Percentiles rank a stretch among this genome's conserved stretches.
Evolutionary conservation across 2,329 filamentous ascomycete species (phyloP).

Genomic region (Nannizzia gypsea): DNA sequence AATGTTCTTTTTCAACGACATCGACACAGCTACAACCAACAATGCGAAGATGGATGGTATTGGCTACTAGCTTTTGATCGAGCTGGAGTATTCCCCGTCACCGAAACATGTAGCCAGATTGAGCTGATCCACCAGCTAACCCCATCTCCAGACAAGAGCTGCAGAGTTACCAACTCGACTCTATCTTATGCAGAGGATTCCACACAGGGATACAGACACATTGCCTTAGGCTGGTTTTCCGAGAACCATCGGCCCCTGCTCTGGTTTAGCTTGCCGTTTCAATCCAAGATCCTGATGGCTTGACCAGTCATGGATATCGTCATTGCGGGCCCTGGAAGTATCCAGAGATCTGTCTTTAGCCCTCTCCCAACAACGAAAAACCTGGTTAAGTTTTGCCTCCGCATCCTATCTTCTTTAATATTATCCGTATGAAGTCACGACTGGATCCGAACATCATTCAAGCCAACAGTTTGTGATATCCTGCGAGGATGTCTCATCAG

Average conservation of each 20-base stretch:
- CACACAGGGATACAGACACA: background rate
- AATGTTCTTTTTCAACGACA: background rate
- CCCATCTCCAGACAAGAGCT: background rate
- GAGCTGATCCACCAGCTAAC: background rate
- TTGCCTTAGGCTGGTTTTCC: background rate
- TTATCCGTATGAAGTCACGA: too few relatives aligned
- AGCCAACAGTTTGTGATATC: too few relatives aligned
- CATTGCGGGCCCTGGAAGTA: background rate
- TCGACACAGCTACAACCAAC: background rate
- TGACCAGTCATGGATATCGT: background rate
- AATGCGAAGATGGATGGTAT: background rate
- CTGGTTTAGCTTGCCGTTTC: background rate
- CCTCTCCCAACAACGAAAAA: background rate
- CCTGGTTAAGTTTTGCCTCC: background rate
- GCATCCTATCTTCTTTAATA: too few relatives aligned
- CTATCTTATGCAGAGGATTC: background rate
- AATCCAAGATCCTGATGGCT: background rate
- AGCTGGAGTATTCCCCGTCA: background rate
- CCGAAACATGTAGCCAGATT: background rate
- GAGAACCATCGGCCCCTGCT: background rate
- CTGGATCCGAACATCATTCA: too few relatives aligned
- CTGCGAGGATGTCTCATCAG: too few relatives aligned
- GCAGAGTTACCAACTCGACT: background rate
- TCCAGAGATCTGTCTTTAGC: background rate
- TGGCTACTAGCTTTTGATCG: too few relatives aligned